These are phyloP conservation scores for Pinus albicaulis DNA, from an alignment of 75 land plant species.

Conservation along the genomic window DNA sequence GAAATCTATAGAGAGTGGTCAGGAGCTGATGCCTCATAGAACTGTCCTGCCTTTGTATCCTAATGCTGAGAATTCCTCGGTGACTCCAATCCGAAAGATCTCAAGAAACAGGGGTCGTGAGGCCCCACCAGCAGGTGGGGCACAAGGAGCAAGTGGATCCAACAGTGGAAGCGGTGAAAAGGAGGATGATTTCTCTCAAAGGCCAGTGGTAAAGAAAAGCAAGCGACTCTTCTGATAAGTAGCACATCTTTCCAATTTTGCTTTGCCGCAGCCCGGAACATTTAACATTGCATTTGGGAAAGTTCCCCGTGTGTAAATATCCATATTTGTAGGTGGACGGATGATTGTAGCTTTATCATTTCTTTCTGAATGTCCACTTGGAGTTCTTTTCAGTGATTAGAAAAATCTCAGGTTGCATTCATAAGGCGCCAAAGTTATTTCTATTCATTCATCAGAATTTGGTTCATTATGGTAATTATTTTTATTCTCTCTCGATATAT, in stretches of 20 bases:
- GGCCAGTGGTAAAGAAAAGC: neutral
- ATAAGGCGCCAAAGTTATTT: neutral
- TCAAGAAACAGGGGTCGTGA: conserved; percentile 13
- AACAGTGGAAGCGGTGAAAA: neutral
- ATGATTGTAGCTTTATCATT: neutral
- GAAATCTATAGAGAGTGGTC: neutral
- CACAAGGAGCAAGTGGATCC: neutral
- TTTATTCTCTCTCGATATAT: neutral
- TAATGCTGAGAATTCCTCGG: neutral
- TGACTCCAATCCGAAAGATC: conserved; percentile 4
- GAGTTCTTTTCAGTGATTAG: neutral
- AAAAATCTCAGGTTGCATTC: neutral
- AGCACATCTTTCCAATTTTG: neutral
- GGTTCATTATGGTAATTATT: neutral
- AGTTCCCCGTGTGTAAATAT: neutral
- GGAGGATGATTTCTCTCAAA: neutral
- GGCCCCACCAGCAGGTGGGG: neutral
- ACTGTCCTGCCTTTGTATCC: neutral
- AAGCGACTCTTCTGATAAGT: neutral
- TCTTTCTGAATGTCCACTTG: neutral
- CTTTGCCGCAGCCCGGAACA: neutral
- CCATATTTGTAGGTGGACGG: neutral
- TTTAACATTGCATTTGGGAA: neutral
- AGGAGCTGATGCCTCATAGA: conserved; percentile 14
- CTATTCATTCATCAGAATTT: neutral